phyloP scores from a whole-genome alignment of 257 asterid species.

The Solanum sparsipilum region DNA sequence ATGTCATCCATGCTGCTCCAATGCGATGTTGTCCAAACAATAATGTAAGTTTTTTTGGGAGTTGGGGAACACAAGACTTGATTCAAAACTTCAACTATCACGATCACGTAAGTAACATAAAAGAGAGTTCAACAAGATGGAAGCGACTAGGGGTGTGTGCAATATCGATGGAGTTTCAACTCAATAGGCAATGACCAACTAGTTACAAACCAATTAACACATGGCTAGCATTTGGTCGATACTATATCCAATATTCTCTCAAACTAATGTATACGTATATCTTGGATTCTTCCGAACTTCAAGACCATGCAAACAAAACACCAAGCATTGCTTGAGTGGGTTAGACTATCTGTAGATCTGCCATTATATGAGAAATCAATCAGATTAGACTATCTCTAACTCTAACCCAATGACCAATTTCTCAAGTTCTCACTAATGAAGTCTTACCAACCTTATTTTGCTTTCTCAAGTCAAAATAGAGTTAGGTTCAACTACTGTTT shows the following conservation, averaged over 20 bases:
- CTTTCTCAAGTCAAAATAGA: not conserved
- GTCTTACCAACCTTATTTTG: not conserved
- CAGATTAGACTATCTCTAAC: not conserved
- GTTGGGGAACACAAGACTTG: not conserved
- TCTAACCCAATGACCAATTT: not conserved
- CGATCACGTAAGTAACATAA: not conserved
- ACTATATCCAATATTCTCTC: not conserved
- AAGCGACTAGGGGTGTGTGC: not conserved
- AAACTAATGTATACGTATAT: not conserved
- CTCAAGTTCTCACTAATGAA: not conserved
- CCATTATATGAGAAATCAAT: not conserved
- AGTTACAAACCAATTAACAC: not conserved
- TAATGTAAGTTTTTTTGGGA: not conserved
- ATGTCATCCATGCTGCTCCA: not conserved
- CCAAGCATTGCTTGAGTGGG: not conserved
- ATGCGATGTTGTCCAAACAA: not conserved
- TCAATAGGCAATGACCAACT: not conserved
- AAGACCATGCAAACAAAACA: not conserved
- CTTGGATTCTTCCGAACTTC: not conserved
- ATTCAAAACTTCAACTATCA: not conserved
- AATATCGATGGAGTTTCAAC: not conserved
- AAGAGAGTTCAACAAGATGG: not conserved
- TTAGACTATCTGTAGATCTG: not conserved
- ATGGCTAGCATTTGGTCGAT: not conserved
- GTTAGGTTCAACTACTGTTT: not conserved